A percentile compares a stretch with the other conserved stretches of the same genome.
These are phyloP conservation scores for Anthostomella pinea DNA, from an alignment of 2,329 filamentous ascomycete species.

Conservation along the genomic window DNA sequence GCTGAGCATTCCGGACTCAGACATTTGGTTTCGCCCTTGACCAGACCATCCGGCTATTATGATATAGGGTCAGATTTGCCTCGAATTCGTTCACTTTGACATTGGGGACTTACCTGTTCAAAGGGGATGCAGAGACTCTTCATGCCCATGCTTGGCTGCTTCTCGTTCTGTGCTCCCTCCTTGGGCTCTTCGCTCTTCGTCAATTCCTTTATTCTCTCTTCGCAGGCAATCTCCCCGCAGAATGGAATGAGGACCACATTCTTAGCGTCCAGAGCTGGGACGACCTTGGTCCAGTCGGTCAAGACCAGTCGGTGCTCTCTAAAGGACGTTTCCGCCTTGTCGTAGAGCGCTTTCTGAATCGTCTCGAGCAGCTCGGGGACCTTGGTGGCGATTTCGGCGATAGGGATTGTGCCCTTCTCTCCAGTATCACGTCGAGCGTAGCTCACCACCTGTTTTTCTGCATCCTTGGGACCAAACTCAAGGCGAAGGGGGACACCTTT, in stretches of 20 bases:
- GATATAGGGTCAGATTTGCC: slow-evolving; percentile 30
- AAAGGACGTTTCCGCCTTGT: slow-evolving; percentile 75
- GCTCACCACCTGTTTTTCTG: slow-evolving; percentile 78
- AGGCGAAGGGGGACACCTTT: slow-evolving; percentile 92
- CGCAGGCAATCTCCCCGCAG: slow-evolving; percentile 78
- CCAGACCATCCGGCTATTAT: slow-evolving; percentile 68
- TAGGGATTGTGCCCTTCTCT: slow-evolving; percentile 76
- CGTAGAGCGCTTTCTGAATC: slow-evolving; percentile 81
- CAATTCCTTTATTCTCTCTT: slow-evolving; percentile 92
- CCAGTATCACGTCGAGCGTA: slow-evolving; percentile 84
- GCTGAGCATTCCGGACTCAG: slow-evolving; percentile 80
- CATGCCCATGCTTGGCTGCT: slow-evolving; percentile 61
- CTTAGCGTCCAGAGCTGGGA: slow-evolving; percentile 85
- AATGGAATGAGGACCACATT: slow-evolving; percentile 91
- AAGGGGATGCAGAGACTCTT: slow-evolving; percentile 73
- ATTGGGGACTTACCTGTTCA: slow-evolving; percentile 62
- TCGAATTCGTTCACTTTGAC: slow-evolving; percentile 44
- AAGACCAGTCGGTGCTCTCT: slow-evolving; percentile 76
- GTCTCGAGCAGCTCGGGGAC: slow-evolving; percentile 81
- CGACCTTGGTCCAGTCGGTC: slow-evolving; percentile 86
- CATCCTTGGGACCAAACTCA: slow-evolving; percentile 94
- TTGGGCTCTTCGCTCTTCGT: slow-evolving; percentile 72
- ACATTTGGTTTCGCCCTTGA: slow-evolving; percentile 83
- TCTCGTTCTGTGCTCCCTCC: slow-evolving; percentile 49
- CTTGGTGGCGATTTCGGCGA: slow-evolving; percentile 69